These are phyloP conservation scores for Trichodelitschia bisporula DNA, from an alignment of 495 filamentous ascomycete genomes.

Conservation along the genomic window DNA sequence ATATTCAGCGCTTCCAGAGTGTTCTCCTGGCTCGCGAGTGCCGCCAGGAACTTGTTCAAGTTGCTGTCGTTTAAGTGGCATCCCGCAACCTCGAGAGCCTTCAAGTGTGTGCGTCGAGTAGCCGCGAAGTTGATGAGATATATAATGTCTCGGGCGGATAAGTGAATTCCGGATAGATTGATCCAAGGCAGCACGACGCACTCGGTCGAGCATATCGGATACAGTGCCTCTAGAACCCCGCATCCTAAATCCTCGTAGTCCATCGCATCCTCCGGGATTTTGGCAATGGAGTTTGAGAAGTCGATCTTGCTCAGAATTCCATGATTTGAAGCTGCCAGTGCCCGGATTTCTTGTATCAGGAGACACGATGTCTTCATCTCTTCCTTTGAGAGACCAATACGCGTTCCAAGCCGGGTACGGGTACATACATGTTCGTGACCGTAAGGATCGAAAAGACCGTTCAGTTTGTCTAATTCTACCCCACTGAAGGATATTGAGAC, in stretches of 20 bases:
- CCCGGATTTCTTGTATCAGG: conserved; percentile 49
- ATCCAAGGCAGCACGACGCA: conserved; percentile 64
- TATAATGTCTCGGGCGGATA: conserved; percentile 62
- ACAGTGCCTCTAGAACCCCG: conserved; percentile 55
- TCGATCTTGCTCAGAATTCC: conserved; percentile 34
- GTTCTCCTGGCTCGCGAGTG: conserved; percentile 35
- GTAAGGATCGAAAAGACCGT: conserved; percentile 31
- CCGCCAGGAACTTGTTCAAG: conserved; percentile 29
- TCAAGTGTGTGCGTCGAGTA: conserved; percentile 37
- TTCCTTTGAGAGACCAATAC: conserved; percentile 29
- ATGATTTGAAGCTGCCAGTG: conserved; percentile 41
- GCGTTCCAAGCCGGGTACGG: conserved; percentile 28
- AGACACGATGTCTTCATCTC: conserved; percentile 33
- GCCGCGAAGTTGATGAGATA: conserved; percentile 43
- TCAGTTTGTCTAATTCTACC: conserved; percentile 42
- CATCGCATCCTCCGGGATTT: conserved; percentile 22
- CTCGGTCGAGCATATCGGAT: conserved; percentile 47
- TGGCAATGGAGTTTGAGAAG: conserved; percentile 31
- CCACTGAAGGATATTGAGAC: conserved; percentile 59
- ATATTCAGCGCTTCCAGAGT: conserved; percentile 58
- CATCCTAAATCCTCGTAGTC: conserved; percentile 37
- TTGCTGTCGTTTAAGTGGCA: conserved; percentile 43
- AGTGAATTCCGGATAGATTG: conserved; percentile 52
- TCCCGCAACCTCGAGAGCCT: conserved; percentile 57
- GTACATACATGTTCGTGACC: conserved; percentile 38